These are phyloP conservation scores for Kwoniella mangroviensis DNA, from an alignment of 768 basidiomycete species.

Conservation along the genomic window DNA sequence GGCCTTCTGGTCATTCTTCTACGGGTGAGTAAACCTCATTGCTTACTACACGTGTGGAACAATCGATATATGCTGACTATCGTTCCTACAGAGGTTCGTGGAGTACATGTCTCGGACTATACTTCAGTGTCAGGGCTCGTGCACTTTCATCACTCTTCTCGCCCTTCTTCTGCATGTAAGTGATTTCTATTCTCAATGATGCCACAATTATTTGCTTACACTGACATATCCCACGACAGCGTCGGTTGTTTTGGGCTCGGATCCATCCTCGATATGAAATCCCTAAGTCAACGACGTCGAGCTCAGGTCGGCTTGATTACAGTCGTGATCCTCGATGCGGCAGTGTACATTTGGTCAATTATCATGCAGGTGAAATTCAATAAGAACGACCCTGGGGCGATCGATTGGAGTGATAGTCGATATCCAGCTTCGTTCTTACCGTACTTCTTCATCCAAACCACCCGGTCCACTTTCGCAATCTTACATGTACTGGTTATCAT, in stretches of 20 bases:
- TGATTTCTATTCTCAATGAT: not conserved
- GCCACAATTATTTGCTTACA: not conserved
- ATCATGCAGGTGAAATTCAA: slow-evolving; percentile 13
- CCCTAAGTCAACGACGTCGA: slow-evolving; percentile 22
- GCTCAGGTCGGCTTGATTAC: slow-evolving; percentile 6
- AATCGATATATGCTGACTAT: slow-evolving; percentile 1
- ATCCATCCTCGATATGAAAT: slow-evolving; percentile 40
- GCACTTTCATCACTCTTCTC: slow-evolving; percentile 48
- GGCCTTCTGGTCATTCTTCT: slow-evolving; percentile 31
- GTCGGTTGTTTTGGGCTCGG: slow-evolving; percentile 31
- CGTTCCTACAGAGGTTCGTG: slow-evolving; percentile 25
- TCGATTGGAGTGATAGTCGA: slow-evolving; percentile 10
- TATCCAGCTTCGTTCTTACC: slow-evolving; percentile 19
- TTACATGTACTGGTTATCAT: slow-evolving; percentile 47
- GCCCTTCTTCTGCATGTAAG: slow-evolving; percentile 27
- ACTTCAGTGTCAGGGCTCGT: slow-evolving; percentile 41
- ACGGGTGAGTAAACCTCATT: slow-evolving; percentile 3
- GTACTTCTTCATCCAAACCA: slow-evolving; percentile 29
- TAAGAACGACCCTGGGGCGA: slow-evolving; percentile 16
- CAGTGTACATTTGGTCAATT: slow-evolving; percentile 18
- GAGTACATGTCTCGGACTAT: slow-evolving; percentile 36
- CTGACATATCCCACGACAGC: slow-evolving; percentile 11
- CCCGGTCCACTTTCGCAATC: slow-evolving; percentile 33
- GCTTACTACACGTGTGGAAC: too few species aligned
- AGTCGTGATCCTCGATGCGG: slow-evolving; percentile 14